Base-by-base conservation (phyloP, 495 filamentous ascomycete genomes). In the Pyronema domesticum region DNA sequence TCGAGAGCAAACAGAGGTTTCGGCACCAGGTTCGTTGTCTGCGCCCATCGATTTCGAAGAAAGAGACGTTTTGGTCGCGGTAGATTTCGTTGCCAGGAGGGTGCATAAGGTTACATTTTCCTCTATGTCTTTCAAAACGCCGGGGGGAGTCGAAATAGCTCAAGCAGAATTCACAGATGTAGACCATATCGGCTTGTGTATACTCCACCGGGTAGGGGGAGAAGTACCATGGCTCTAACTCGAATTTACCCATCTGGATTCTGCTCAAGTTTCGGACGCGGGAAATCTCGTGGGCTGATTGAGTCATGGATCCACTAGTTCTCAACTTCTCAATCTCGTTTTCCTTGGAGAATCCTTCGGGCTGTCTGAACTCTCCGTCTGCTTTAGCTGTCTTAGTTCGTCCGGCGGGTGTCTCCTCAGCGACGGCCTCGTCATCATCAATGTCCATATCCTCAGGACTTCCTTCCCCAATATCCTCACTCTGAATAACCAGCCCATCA, bases 41-140 rank as follows among this genome's bases (percentile, higher is more conserved):
- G 13, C 88, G 78, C 4, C 91, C 91, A 63, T 98, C 91, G 56
- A 98, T 93, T 68, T 98, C 91, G 61, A 94, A 98, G 71, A 96
- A 96, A 4, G 85, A 91, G 15, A 95, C 85, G 58, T 84, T 79
- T 62, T 93, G 80, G 65, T 98, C 93, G 10, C 91, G 86, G 65
- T 96, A 98, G 51, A 98, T 94, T 67, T 98, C 91, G 69, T 98
- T 96, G 10, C 91, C 91, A 0, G 91, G 91, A 0, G 91, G 91
- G 60, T 98, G 91, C 45, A 84, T 76, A 46, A 96, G 74, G 6
- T 84, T 89, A 70, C 91, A 98, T 67, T 98, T 98, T 39, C 76
- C 67, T 17, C 91, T 82, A 63, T 98, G 91, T 7, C 91, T 79
- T 44, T 74, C 71, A 60, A 96, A 96, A 5, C 80, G 80, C 42